These are phyloP conservation scores for Herpetospermum pedunculosum DNA, from an alignment of 306 rosid genomes.

Conservation along the genomic window DNA sequence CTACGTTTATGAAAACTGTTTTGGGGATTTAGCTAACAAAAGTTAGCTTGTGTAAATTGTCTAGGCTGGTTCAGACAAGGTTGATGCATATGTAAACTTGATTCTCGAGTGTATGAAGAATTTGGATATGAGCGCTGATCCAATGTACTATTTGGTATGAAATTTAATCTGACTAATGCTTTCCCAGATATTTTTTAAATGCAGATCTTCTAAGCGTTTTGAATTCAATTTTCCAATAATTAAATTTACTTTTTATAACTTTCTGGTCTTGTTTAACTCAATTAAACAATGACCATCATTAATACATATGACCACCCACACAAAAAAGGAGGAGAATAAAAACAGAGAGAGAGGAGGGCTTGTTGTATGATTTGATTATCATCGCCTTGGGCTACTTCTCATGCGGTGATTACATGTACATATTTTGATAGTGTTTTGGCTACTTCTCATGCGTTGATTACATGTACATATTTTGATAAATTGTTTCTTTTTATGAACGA, in stretches of 20 bases:
- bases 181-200: background rate
- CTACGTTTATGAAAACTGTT: background rate
- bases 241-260: background rate
- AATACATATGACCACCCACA: background rate
- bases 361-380: background rate
- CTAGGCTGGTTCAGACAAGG: slow-evolving; percentile 12
- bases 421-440: too few species aligned
- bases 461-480: too few species aligned
- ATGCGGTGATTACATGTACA: background rate
- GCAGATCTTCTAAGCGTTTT: background rate
- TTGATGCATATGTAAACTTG: slow-evolving; percentile 13
- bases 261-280: background rate
- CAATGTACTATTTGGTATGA: slow-evolving; percentile 1
- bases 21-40: slow-evolving; percentile 7
- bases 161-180: background rate
- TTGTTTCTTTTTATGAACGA: background rate
- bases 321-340: background rate
- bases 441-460: too few species aligned
- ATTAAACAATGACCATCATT: background rate
- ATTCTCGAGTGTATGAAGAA: slow-evolving; percentile 11
- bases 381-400: background rate
- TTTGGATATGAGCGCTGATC: slow-evolving; percentile 5
- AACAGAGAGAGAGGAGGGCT: background rate
- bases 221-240: background rate
- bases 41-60: slow-evolving; percentile 9